Evolutionary conservation across 495 filamentous ascomycete genomes (phyloP), one percentile per base, ranked within the genome.

Genomic region (Tirmania nivea): DNA sequence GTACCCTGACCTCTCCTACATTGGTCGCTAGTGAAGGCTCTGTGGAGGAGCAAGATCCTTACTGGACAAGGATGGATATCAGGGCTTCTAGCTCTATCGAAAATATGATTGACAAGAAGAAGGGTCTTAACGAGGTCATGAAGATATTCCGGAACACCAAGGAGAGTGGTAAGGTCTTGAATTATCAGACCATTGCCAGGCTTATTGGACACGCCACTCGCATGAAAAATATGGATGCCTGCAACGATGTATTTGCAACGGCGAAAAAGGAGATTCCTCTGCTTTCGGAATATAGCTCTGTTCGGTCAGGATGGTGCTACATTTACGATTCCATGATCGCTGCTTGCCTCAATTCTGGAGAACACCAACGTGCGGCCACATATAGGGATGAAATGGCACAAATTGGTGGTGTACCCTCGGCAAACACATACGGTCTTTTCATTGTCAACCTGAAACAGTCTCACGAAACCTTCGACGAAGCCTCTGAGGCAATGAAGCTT

Each of bases 401-500:
- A 39, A 84, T 94, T 70, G 87, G 89, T 50, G 77, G 79, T 59
- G 81, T 86, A 19, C 92, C 92, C 35, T 87, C 90, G 0, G 92
- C 90, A 51, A 97, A 97, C 70, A 97, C 90, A 10, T 97, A 89
- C 58, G 90, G 90, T 50, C 75, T 96, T 6, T 97, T 96, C 72
- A 97, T 97, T 69, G 95, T 93, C 21, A 96, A 89, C 2, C 71
- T 96, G 54, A 94, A 94, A 69, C 87, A 93, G 60, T 90, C 87
- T 0, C 84, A 86, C 61, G 93, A 94, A 75, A 95, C 86, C 1
- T 94, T 94, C 53, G 90, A 97, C 62, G 90, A 97, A 66, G 90
- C 90, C 39, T 83, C 86, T 11, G 90, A 97, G 65, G 90, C 90
- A 45, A 78, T 96, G 63, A 89, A 89, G 70, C 93, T 96, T 67